Conservation (phyloP, 2,329 filamentous ascomycete species). For the Colletotrichum zoysiae region DNA sequence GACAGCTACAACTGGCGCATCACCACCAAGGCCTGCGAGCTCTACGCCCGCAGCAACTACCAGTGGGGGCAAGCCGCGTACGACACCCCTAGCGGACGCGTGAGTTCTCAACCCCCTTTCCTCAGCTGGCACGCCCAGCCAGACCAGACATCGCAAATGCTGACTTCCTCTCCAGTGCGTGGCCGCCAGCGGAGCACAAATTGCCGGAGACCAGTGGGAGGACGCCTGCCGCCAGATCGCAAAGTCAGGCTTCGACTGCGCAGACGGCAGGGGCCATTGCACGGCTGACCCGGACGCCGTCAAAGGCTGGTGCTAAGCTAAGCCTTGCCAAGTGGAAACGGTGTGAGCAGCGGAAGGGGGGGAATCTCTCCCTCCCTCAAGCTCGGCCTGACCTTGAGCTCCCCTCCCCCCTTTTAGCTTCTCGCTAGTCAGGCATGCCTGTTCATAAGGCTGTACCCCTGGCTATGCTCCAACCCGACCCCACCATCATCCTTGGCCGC, state of each 20-base stretch:
- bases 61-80: background rate
- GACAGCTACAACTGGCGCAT: background rate
- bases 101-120: background rate
- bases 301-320: background rate
- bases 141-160: background rate
- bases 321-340: background rate
- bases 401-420: background rate
- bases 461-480: background rate
- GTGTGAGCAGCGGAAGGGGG: background rate
- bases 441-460: background rate
- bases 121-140: no score
- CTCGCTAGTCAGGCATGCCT: background rate
- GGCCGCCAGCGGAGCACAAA: rapidly evolving
- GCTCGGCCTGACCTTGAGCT: no score
- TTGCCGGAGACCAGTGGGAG: background rate
- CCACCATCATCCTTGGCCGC: background rate
- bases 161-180: background rate
- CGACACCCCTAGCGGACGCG: background rate
- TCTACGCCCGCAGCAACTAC: background rate
- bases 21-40: background rate
- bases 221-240: background rate
- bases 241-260: background rate
- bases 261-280: background rate
- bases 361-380: background rate
- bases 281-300: background rate